phyloP scores from a whole-genome alignment of 176 grass and related monocot genomes.

The Melocanna baccifera region DNA sequence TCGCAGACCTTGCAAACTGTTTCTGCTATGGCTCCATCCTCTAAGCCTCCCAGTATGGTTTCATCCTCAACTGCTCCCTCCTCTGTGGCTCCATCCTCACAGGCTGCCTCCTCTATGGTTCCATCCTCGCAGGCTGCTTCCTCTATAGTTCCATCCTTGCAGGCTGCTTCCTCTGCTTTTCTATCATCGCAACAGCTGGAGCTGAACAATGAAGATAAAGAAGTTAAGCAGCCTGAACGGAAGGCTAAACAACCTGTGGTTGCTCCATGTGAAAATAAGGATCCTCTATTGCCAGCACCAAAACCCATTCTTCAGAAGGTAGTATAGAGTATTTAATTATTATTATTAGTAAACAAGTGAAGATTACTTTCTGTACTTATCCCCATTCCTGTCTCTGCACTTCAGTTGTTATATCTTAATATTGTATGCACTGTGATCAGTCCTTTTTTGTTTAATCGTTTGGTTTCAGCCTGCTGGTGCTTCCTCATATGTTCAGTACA shows the following conservation, averaged over 20 bases:
- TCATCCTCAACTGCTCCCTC: slow-evolving; percentile 26
- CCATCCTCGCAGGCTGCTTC: slow-evolving; percentile 19
- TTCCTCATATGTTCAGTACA: slow-evolving; percentile 55
- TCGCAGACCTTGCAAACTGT: slow-evolving; percentile 35
- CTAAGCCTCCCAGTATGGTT: slow-evolving; percentile 12
- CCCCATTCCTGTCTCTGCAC: neutral
- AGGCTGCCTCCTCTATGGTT: slow-evolving; percentile 16
- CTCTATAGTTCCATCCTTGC: neutral
- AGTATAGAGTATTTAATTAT: neutral
- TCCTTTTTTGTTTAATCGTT: slow-evolving; percentile 17
- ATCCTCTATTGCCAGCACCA: slow-evolving; percentile 78
- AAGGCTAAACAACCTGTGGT: slow-evolving; percentile 53
- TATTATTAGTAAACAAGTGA: neutral
- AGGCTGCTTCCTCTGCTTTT: slow-evolving; percentile 29
- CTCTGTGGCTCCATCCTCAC: slow-evolving; percentile 17
- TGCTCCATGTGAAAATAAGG: slow-evolving; percentile 42
- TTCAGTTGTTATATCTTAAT: neutral
- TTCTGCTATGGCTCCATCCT: slow-evolving; percentile 9
- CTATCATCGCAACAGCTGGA: slow-evolving; percentile 20
- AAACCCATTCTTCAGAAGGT: slow-evolving; percentile 62
- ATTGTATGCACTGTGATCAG: slow-evolving; percentile 9
- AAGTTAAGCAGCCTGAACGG: slow-evolving; percentile 33
- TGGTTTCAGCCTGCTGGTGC: slow-evolving; percentile 54
- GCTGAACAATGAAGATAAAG: slow-evolving; percentile 34
- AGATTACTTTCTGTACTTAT: neutral